These are phyloP conservation scores for Cladosporium sphaerospermum DNA, from an alignment of 2,329 filamentous ascomycete species.

Conservation along the genomic window DNA sequence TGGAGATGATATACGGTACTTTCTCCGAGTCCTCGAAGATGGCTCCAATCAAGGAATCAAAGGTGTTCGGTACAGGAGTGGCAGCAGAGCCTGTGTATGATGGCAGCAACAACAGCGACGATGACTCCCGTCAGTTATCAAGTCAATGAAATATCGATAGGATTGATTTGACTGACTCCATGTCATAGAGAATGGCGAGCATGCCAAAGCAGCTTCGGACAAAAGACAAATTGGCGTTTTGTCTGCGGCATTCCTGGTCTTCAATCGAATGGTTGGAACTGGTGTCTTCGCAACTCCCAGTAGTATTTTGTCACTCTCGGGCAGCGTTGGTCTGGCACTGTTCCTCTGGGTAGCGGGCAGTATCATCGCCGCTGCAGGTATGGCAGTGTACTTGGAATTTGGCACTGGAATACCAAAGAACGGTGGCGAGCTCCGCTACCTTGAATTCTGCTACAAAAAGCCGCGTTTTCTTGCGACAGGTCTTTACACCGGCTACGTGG, in stretches of 20 bases:
- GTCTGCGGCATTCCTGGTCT: conserved; percentile 54
- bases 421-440: conserved; percentile 62
- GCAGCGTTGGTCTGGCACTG: conserved; percentile 56
- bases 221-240: conserved; percentile 47
- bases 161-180: background rate
- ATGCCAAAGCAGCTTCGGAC: conserved; percentile 7
- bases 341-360: conserved; percentile 59
- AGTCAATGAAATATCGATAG: background rate
- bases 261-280: conserved; percentile 61
- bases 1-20: conserved; percentile 8
- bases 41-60: background rate
- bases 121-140: background rate
- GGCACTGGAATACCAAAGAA: conserved; percentile 60
- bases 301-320: conserved; percentile 51
- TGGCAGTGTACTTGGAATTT: conserved; percentile 61
- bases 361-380: conserved; percentile 56
- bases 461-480: conserved; percentile 57
- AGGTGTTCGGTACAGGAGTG: background rate
- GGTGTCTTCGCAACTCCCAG: conserved; percentile 61
- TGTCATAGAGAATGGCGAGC: conserved; percentile 1
- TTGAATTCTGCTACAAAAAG: conserved; percentile 57
- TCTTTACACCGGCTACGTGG: conserved; percentile 54
- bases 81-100: background rate
- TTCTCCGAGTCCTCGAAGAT: conserved; percentile 4
- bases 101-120: conserved; percentile 1